Conservation (phyloP, 116 monocot species). For the Phalaenopsis hybrid region DNA sequence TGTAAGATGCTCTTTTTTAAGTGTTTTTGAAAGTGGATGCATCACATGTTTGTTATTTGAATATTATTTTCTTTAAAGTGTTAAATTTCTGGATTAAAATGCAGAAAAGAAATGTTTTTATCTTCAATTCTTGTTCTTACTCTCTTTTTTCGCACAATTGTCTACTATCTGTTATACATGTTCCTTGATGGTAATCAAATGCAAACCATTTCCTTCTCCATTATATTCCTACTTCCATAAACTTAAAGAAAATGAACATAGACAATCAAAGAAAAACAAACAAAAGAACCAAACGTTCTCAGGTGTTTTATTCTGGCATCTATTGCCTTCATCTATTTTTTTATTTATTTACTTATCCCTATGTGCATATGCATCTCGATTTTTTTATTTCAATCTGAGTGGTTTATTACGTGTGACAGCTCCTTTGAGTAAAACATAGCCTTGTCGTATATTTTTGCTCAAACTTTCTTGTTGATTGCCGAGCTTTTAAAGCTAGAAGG, state of each 20-base stretch:
- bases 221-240: not conserved
- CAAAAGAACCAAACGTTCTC: not conserved
- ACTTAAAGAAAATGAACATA: not conserved
- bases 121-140: not conserved
- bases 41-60: not conserved
- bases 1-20: not conserved
- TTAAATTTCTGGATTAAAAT: not conserved
- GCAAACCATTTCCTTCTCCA: not conserved
- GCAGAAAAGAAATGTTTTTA: not conserved
- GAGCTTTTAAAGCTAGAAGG: no score
- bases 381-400: not conserved
- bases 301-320: not conserved
- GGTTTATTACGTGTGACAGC: no score
- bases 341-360: not conserved
- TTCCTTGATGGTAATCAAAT: not conserved
- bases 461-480: no score
- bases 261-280: not conserved
- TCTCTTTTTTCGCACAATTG: no score
- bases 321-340: not conserved
- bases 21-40: not conserved
- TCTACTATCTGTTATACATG: not conserved
- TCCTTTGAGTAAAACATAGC: no score
- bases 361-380: not conserved
- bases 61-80: not conserved
- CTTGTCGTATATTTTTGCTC: no score